Base-by-base conservation (phyloP, 164 flowering plant genomes). In the Liquidambar formosana region DNA sequence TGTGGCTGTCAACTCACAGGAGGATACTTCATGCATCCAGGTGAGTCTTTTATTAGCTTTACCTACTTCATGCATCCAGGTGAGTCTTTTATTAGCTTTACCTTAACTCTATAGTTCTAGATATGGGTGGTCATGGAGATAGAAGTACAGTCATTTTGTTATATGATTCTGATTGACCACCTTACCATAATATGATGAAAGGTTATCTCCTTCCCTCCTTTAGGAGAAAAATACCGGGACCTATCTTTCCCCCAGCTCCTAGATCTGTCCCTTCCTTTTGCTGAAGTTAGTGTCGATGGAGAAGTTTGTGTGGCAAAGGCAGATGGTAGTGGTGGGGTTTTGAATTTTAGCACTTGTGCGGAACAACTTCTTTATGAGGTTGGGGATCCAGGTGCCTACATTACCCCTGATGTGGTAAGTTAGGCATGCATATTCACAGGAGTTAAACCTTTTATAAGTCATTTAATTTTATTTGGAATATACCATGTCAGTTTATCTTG, bases 1-100 rank as follows among this genome's bases (percentile, higher is more conserved):
- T 95, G 99, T 79, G 99, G 99, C 58, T 93, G 97, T 78, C 99
- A 95, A 79, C 96, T 95, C 57, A 95, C 99, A 22, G 99, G 99
- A 62, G 99, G 99, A 47, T 95, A 91, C 77, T 93, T 82, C 84
- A 85, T 88, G 91, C 99, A 95, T 81, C 97, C 99, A 80, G 97
- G 99, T 95, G 68, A 25, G 16, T 19, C 43, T 61, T 56, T 69
- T 12, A 1, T 59, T n/a, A n/a, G 21, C 21, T 15, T 18, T 21
- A 1, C 10, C 21, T 21, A 21, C 9, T 1, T 82, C 84, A 85
- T 88, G 91, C 99, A 95, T 81, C 97, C 99, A 80, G 96, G 99
- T 95, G 68, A 25, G 16, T 19, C 43, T 61, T 25, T 4, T 38
- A 23, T 15, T 9, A 59, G 44, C n/a, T n/a, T n/a, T n/a, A n/a